Base-by-base conservation (phyloP, 192 early-diverging fungal genomes). In the Coemansia sp. region DNA sequence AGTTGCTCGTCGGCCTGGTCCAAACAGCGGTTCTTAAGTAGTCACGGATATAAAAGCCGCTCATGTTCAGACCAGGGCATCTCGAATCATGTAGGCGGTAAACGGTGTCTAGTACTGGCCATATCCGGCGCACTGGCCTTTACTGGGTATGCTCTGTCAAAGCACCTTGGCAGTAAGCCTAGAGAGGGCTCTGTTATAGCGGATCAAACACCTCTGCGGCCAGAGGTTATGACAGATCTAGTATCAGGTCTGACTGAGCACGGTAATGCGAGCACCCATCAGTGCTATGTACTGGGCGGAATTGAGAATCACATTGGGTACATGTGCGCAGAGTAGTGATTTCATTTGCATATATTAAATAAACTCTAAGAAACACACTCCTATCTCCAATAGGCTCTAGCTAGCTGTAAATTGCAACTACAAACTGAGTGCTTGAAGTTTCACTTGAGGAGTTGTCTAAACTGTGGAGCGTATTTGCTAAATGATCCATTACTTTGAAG, bases 241-340 rank as follows among this genome's bases (percentile, higher is more conserved):
- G 20, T 20, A 20, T 20, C n/a, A 18, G 45, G 45, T 22, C 27
- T 56, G 53, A 32, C 53, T 6, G 53, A 56, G 16, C 53, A 56
- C 34, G 53, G 53, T 15, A 15, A 2, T 30, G 16, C 29, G 7
- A 2, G 18, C 20, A 49, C 7, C 6, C 45, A 49, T 22, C 45
- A 49, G 22, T 56, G 53, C 2, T 2, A 56, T 8, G 29, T 76
- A 64, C 72, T 81, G 61, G 66, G 74, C 10, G 74, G 71, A 34
- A 68, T 81, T 47, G 78, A 81, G 13, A 67, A 74, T 2, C 74
- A 81, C 37, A 65, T 70, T 10, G 78, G 78, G 15, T 73, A 69
- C 64, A 39, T 65, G 70, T 81, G 78, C 37, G 75, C 75, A 9
- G 75, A 72, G 59, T 71, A 72, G 56, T 39, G 15, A 13, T 56